Percentiles rank a stretch among this genome's conserved stretches.
Conservation (phyloP, 108 stramenopile species). For the Cyclotella kingstonii region DNA sequence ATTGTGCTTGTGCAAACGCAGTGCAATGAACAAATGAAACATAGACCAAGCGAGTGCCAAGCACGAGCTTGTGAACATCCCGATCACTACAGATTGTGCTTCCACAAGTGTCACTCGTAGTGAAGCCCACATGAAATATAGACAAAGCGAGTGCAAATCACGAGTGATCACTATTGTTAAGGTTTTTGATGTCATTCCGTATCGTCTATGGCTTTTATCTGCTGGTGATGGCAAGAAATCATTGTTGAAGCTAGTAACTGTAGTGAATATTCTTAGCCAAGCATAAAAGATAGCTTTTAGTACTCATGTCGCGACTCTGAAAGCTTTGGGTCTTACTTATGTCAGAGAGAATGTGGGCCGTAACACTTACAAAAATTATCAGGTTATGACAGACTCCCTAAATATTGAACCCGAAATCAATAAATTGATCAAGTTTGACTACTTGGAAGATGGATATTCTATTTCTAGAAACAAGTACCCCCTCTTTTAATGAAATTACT, state of each 20-base stretch:
- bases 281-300: slow-evolving; percentile 60
- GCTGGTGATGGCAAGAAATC: slow-evolving; percentile 59
- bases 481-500: slow-evolving; percentile 63
- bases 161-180: too few species aligned
- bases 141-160: too few species aligned
- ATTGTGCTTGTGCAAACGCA: too few species aligned
- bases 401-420: slow-evolving; percentile 77
- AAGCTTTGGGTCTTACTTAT: slow-evolving; percentile 75
- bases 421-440: slow-evolving; percentile 48
- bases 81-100: too few species aligned
- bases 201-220: slow-evolving; percentile 66
- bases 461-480: slow-evolving; percentile 23
- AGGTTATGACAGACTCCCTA: slow-evolving; percentile 33
- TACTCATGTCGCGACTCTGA: slow-evolving; percentile 54
- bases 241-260: slow-evolving; percentile 63
- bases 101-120: too few species aligned
- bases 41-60: too few species aligned
- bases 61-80: too few species aligned
- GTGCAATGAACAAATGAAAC: too few species aligned
- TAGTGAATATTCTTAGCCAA: slow-evolving; percentile 59
- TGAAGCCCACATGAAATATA: too few species aligned
- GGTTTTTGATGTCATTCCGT: slow-evolving; percentile 65
- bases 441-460: slow-evolving; percentile 4
- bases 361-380: slow-evolving; percentile 7
- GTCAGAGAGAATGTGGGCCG: slow-evolving; percentile 37